A percentile compares a stretch with the other conserved stretches of the same genome.
phyloP scores from a whole-genome alignment of 176 grass and related monocot genomes.

The Musa beccarii region DNA sequence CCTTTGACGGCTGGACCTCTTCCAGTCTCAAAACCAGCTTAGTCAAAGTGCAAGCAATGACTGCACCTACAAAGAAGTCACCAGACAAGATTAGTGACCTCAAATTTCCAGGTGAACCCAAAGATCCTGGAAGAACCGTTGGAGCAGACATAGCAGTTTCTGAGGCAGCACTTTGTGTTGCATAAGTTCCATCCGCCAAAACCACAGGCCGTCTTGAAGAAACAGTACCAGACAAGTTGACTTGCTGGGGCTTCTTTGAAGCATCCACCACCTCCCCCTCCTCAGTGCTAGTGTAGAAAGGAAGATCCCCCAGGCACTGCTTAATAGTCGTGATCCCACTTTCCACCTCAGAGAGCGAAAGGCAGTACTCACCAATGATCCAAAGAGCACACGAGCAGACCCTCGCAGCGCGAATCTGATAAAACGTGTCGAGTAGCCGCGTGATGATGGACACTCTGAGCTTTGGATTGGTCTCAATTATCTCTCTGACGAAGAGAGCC shows the following conservation, averaged over 20 bases:
- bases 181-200: slow-evolving; percentile 4
- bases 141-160: slow-evolving; percentile 3
- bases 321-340: slow-evolving; percentile 4
- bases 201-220: slow-evolving; percentile 4
- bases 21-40: slow-evolving; percentile 11
- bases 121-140: neutral
- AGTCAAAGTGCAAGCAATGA: neutral
- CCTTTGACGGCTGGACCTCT: slow-evolving; percentile 1
- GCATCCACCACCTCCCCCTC: neutral
- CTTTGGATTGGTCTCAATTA: slow-evolving; percentile 11
- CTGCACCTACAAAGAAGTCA: slow-evolving; percentile 10
- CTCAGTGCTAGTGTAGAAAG: slow-evolving; percentile 5
- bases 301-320: slow-evolving; percentile 4
- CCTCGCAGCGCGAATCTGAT: slow-evolving; percentile 8
- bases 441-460: neutral
- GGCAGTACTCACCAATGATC: slow-evolving; percentile 14
- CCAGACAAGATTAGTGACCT: slow-evolving; percentile 11
- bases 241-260: neutral
- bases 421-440: slow-evolving; percentile 6
- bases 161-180: slow-evolving; percentile 11
- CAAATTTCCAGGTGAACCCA: slow-evolving; percentile 6
- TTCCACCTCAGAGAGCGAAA: slow-evolving; percentile 7
- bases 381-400: slow-evolving; percentile 7
- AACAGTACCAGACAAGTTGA: slow-evolving; percentile 1
- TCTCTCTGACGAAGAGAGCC: slow-evolving; percentile 8